Base-by-base conservation (phyloP, 2,329 filamentous ascomycete genomes). In the Monilinia laxa region DNA sequence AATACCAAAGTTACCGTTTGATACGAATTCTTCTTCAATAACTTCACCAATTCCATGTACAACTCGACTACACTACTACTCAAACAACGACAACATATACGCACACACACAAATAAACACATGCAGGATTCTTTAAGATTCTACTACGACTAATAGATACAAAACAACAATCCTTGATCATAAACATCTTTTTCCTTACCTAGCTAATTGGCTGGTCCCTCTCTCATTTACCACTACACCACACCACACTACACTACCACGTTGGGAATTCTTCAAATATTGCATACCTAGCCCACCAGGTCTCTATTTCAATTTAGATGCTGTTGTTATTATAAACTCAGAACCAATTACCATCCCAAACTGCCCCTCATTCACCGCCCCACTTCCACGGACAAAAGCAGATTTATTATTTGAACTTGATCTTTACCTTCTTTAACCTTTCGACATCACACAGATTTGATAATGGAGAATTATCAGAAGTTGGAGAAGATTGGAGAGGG, bases 401-500 rank as follows among this genome's bases (percentile, higher is more conserved):
- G 70, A 73, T 69, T 71, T 75, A 73, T 71, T 75, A 73, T 70
- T 54, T 63, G 35, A 62, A 18, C 57, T 40, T 49, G 54, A 68
- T 69, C 67, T 69, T 68, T 68, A 74, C 74, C 69, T 71, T 75
- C 74, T 42, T 73, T 75, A 70, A 64, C 53, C 64, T 31, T 49
- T 67, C 60, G 25, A 53, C 63, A 55, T 67, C 42, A 69, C 65
- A 64, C n/a, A 68, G 64, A 73, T 70, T 55, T 38, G 62, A 68
- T 62, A 78, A 65, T 97, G 93, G 92, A 97, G 80, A 96, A 96
- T 81, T 97, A 97, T 79, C 91, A 96, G 81, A 96, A 96, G 82
- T 86, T 97, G 76, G 93, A 97, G 82, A 97, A 97, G 84, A 93
- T 97, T 76, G 93, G 93, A 79, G 93, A 97, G 86, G 93, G 93